Conservation (phyloP, 106 monocot genomes). For the Xerophyta viscosa region DNA sequence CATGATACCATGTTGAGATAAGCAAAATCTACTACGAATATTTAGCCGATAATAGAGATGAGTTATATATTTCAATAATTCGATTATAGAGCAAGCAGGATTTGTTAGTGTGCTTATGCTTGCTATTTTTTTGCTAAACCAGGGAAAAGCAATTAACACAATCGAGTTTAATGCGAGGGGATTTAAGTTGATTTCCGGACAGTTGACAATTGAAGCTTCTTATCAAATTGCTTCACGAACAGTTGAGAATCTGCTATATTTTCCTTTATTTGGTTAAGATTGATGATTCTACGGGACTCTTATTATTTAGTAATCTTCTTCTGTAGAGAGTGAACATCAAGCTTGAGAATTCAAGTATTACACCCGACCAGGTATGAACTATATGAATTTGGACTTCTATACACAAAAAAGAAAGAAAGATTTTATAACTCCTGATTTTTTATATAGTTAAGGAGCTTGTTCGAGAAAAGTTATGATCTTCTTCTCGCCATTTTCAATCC, state of each 20-base stretch:
- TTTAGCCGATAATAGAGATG: too few species aligned
- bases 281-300: too few species aligned
- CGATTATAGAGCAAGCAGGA: too few species aligned
- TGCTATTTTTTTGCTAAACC: not conserved
- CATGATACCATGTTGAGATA: too few species aligned
- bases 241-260: slow-evolving; percentile 34
- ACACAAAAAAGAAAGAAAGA: too few species aligned
- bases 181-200: slow-evolving; percentile 52
- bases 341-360: slow-evolving; percentile 57
- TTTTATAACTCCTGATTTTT: too few species aligned
- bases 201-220: slow-evolving; percentile 71
- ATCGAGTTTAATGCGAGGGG: slow-evolving; percentile 71
- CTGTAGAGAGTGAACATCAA: slow-evolving; percentile 71
- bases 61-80: too few species aligned
- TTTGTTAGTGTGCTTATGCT: too few species aligned
- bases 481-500: slow-evolving; percentile 89
- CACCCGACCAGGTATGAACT: slow-evolving; percentile 58
- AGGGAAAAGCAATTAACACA: slow-evolving; percentile 74
- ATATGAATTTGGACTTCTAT: too few species aligned
- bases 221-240: slow-evolving; percentile 56
- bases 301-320: not conserved
- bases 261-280: not conserved
- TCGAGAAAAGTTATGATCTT: slow-evolving; percentile 81
- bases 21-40: too few species aligned
- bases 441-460: slow-evolving; percentile 63